Conservation (phyloP, 2,329 filamentous ascomycete genomes). For the Beauveria sp. region DNA sequence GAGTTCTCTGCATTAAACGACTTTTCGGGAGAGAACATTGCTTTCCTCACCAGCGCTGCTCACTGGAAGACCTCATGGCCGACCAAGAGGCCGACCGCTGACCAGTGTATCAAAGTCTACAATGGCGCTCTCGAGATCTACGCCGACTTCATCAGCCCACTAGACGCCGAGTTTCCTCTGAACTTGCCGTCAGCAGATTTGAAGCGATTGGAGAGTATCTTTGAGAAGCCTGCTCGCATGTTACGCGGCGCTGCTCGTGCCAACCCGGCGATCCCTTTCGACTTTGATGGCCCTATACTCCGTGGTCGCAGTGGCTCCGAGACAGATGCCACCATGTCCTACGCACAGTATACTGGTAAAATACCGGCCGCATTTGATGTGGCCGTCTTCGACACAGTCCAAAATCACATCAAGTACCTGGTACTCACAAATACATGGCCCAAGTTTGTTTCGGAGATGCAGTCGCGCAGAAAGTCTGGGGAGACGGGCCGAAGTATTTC, state of each 20-base stretch:
- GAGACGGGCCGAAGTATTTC: conserved; percentile 8
- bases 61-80: conserved; percentile 32
- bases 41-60: conserved; percentile 42
- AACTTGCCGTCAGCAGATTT: conserved; percentile 41
- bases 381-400: conserved; percentile 15
- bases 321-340: background rate
- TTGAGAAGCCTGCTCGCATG: conserved; percentile 32
- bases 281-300: conserved; percentile 2
- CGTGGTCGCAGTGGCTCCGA: background rate
- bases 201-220: conserved; percentile 33
- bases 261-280: conserved; percentile 18
- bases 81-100: background rate
- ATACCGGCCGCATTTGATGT: conserved; percentile 5
- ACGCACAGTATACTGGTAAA: conserved; percentile 1
- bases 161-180: conserved; percentile 42
- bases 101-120: conserved; percentile 21
- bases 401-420: conserved; percentile 20
- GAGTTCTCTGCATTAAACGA: conserved; percentile 46
- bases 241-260: conserved; percentile 19
- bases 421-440: conserved; percentile 25
- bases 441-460: conserved; percentile 19
- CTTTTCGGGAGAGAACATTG: conserved; percentile 52
- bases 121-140: conserved; percentile 42
- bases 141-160: conserved; percentile 36
- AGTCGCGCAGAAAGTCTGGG: conserved; percentile 6